Evolutionary conservation across 306 rosid species (phyloP), one percentile per base, ranked within the genome.

Genomic region (Cotoneaster glaucophyllus): DNA sequence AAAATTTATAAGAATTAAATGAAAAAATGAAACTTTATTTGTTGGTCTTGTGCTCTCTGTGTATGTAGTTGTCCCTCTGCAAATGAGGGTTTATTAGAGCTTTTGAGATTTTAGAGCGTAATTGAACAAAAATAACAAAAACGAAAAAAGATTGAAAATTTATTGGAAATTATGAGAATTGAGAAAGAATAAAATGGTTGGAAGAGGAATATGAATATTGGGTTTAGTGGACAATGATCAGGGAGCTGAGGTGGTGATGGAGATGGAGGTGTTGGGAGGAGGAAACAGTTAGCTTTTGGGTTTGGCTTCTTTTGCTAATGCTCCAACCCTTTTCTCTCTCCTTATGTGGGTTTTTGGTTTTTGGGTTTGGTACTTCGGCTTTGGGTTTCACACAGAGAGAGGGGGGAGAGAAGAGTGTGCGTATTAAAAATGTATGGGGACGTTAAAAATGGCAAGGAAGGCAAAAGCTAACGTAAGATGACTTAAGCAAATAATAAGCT

Each of bases 401-500:
- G 0, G 32, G 4, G 70, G 56, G 59, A 39, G 64, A 75, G 29
- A 34, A 39, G 53, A 75, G 29, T 15, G 72, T 18, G 59, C 31
- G 50, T 14, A 61, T 61, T 12, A 1, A 57, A 57, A 22, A 0
- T 26, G 71, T 34, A 26, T 6, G 78, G 69, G 76, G 58, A 29
- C 74, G 77, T 67, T 77, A 76, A 56, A 70, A 22, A 34, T 12
- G 61, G 32, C 28, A 64, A 69, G 44, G 68, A 39, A 26, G 59
- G 53, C 69, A 54, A 4, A 4, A 52, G 74, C 73, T 28, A 74
- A 81, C 82, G 85, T 73, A 82, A 80, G 81, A 74, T 75, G 82
- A 80, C 82, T 62, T 64, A 6, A 67, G 81, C 73, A 63, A 70
- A 73, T 19, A 53, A 45, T 73, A 56, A 71, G 24, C 6, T n/a